phyloP scores from a whole-genome alignment of 768 basidiomycete species.

The Russula compacta region DNA sequence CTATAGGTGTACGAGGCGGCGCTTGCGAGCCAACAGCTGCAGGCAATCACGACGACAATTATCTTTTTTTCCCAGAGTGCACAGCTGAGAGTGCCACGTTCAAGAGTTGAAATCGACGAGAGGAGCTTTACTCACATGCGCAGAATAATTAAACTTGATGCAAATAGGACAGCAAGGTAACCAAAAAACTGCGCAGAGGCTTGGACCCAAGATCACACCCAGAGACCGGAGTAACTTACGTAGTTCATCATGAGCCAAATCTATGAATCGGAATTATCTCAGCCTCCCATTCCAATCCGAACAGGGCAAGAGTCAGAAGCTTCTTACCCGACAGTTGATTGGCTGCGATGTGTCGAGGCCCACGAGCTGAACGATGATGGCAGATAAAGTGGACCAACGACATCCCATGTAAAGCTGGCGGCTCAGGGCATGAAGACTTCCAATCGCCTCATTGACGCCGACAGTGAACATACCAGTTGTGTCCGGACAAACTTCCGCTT shows the following conservation, averaged over 20 bases:
- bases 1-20: background rate
- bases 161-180: background rate
- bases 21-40: background rate
- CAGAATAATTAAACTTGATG: slow-evolving; percentile 8
- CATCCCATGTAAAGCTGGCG: slow-evolving; percentile 7
- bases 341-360: background rate
- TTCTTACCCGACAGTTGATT: slow-evolving; percentile 4
- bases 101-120: background rate
- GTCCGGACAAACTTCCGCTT: too few species aligned
- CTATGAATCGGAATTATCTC: background rate
- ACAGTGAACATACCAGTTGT: background rate
- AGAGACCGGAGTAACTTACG: background rate
- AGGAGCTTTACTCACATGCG: slow-evolving; percentile 2
- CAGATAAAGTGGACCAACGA: background rate
- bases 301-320: background rate
- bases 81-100: background rate
- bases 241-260: background rate
- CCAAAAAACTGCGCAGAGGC: background rate
- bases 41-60: background rate
- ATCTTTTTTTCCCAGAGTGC: slow-evolving; percentile 5
- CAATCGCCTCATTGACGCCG: background rate
- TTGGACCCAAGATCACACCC: background rate
- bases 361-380: background rate
- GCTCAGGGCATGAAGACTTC: background rate
- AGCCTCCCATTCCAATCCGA: background rate